Base-by-base conservation (phyloP, 306 rosid species). In the Cicer bijugum region DNA sequence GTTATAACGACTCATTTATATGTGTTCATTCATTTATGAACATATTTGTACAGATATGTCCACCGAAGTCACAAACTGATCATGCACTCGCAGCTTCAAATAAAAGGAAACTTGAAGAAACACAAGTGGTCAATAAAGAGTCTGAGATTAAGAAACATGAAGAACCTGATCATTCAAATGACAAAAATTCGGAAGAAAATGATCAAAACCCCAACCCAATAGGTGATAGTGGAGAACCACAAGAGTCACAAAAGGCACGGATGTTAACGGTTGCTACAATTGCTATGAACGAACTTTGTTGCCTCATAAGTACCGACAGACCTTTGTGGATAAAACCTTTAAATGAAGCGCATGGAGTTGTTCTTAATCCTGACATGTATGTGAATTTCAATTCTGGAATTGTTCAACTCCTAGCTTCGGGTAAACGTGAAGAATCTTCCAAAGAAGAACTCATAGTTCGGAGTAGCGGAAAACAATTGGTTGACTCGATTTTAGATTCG, bases 401-500 rank as follows among this genome's bases (percentile, higher is more conserved):
- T 47, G 6, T 12, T 1, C 12, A 47, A 47, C 6, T 47, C 7
- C 12, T 12, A 47, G 12, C 52, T 47, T 6, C 14, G 0, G 6
- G n/a, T 47, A 47, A 6, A 7, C 78, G 46, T 4, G 45, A 47
- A 3, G 97, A 91, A 74, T 81, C 93, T 40, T 85, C 93, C 0
- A 88, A 85, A 82, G 71, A 84, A 48, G 77, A 84, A 2, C 83
- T 73, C 51, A 55, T 77, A 11, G 87, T 87, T 51, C 35, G 57
- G 42, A 67, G 82, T 77, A 23, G 48, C 58, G 90, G 75, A 28
- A 35, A 56, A 69, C 69, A 82, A 6, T 79, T 91, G 76, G 86
- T 85, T 72, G 82, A 85, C 19, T 67, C 73, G 72, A 71, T 91
- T 59, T 9, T 88, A 14, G 84, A 91, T 80, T 69, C 83, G 35